Conservation (phyloP, 805 yeast genomes). For the Ogataea nakhonphanomensis region DNA sequence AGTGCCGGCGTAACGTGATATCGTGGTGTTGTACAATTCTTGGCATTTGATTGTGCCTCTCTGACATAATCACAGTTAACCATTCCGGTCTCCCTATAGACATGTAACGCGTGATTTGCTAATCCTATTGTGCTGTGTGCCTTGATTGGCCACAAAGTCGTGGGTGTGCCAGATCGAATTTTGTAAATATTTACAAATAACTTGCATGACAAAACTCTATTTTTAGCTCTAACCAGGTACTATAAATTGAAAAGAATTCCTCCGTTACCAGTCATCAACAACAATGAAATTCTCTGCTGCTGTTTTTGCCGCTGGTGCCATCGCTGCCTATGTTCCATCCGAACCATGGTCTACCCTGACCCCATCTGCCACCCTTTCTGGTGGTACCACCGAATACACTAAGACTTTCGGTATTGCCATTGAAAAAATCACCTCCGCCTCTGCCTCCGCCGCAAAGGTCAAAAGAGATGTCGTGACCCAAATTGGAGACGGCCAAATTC, state of each 20-base stretch:
- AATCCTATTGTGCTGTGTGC: neutral
- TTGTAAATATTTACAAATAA: slow-evolving; percentile 7
- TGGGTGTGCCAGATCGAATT: slow-evolving; percentile 4
- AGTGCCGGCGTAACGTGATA: too few species aligned
- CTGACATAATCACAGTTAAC: neutral
- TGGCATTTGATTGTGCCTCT: too few species aligned
- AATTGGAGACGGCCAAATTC: slow-evolving; percentile 29
- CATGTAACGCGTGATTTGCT: neutral
- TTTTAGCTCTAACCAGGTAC: slow-evolving; percentile 35
- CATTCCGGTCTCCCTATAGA: neutral
- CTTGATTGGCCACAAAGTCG: slow-evolving; percentile 3
- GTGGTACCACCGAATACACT: slow-evolving; percentile 55
- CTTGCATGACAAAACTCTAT: slow-evolving; percentile 5
- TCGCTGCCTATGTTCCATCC: slow-evolving; percentile 62
- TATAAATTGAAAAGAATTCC: slow-evolving; percentile 29
- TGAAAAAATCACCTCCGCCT: slow-evolving; percentile 41
- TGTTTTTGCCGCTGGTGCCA: slow-evolving; percentile 42
- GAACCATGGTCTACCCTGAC: slow-evolving; percentile 73
- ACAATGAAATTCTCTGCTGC: slow-evolving; percentile 8
- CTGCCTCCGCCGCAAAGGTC: slow-evolving; percentile 32
- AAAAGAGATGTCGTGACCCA: slow-evolving; percentile 31
- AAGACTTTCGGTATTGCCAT: slow-evolving; percentile 68
- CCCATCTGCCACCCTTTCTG: slow-evolving; percentile 51
- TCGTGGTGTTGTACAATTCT: too few species aligned
- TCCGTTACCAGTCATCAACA: slow-evolving; percentile 30